Percentiles rank a stretch among this genome's conserved stretches.
phyloP scores from a whole-genome alignment of 768 basidiomycete species.

The Artomyces pyxidatus region DNA sequence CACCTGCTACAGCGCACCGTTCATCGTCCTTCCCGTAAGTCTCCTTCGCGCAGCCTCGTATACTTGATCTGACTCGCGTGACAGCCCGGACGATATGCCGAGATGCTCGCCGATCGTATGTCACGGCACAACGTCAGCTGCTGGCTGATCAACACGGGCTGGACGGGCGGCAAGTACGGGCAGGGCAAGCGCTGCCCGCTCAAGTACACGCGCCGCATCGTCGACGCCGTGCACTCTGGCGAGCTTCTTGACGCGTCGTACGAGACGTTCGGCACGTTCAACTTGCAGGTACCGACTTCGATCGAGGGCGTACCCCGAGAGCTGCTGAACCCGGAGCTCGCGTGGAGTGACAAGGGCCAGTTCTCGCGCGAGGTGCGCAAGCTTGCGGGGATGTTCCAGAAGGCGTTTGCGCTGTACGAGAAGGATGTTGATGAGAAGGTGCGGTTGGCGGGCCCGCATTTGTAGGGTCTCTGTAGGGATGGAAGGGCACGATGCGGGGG shows the following conservation, averaged over 20 bases:
- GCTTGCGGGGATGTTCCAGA: conserved; percentile 88
- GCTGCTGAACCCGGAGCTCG: conserved; percentile 78
- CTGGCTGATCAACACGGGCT: conserved; percentile 99
- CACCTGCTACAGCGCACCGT: conserved; percentile 98
- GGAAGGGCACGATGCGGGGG: no score
- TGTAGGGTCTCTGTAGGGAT: no score
- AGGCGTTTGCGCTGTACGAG: conserved; percentile 90
- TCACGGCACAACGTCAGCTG: conserved; percentile 80
- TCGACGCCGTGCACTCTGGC: conserved; percentile 95
- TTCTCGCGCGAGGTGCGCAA: conserved; percentile 86
- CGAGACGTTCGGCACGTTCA: conserved; percentile 79
- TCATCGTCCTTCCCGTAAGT: conserved; percentile 90
- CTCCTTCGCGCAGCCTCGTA: not conserved
- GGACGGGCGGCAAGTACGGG: conserved; percentile 93
- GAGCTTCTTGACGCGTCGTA: conserved; percentile 81
- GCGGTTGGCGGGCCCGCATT: conserved; percentile 66
- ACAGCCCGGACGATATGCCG: conserved; percentile 89
- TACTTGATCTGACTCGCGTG: not conserved
- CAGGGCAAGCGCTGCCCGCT: conserved; percentile 92
- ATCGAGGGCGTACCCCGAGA: conserved; percentile 87
- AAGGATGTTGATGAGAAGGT: conserved; percentile 77
- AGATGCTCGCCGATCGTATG: conserved; percentile 97
- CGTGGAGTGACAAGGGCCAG: conserved; percentile 85
- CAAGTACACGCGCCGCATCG: conserved; percentile 91
- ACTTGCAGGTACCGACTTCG: conserved; percentile 73